Base-by-base conservation (phyloP, 495 filamentous ascomycete genomes). In the Xylaria acuta region DNA sequence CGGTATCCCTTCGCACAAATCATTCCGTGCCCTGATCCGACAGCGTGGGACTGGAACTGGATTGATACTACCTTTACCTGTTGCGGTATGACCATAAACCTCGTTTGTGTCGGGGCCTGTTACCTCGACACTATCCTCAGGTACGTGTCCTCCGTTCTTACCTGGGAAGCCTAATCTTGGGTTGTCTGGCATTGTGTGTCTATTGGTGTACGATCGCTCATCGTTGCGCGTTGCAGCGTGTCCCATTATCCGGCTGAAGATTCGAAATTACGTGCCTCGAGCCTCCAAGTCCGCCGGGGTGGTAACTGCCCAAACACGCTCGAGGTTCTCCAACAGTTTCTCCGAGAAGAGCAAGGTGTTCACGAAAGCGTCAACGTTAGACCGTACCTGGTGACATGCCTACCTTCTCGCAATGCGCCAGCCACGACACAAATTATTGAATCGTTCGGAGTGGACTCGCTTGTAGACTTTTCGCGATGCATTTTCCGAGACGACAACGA, bases 271-370 rank as follows among this genome's bases (percentile, higher is more conserved):
- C 90, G 92, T 66, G 91, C 91, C 27, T 85, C 88, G 5, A 82
- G 71, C 22, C 73, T 91, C 59, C 79, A 83, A 56, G 85, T 85
- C n/a, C 87, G 91, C 32, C 87, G 91, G 3, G 92, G 92, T 43
- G 91, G 91, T 18, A 94, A 94, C 78, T 90, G 89, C 70, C 88
- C 90, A 41, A 93, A 94, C 72, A 88, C 88, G 5, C 85, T 92
- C 56, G 87, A 92, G 73, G 91, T 94, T 4, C 82, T 94, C 30
- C 84, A 88, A 64, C 90, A 93, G 76, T 81, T 93, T 12, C 76
- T 88, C 27, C 70, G 74, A 34, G 74, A 38, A 34, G 70, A 74
- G 36, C 62, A 58, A 30, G 69, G 69, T 22, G 53, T 59, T 47
- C 62, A 72, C 25, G 36, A 47, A 32, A 43, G 53, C 14, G 62